phyloP scores from a whole-genome alignment of 192 early-diverging fungal genomes.

The Gigaspora rosea region DNA sequence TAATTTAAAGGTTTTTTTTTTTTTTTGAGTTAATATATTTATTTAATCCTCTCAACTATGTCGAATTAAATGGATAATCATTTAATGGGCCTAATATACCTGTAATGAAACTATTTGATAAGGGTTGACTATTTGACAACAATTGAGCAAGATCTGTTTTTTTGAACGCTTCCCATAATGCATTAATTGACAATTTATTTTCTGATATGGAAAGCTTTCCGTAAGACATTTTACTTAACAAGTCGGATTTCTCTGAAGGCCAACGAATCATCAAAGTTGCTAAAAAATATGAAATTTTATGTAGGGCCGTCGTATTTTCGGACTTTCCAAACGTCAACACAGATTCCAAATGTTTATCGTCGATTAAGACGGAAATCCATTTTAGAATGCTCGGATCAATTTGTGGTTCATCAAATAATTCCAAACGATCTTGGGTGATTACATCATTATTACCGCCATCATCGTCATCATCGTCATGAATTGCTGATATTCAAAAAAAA shows the following conservation, averaged over 20 bases:
- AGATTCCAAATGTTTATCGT: slow-evolving; percentile 42
- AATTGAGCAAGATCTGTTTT: background rate
- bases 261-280: slow-evolving; percentile 59
- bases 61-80: slow-evolving; percentile 37
- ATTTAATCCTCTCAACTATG: background rate
- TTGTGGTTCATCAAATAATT: background rate
- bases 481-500: slow-evolving; percentile 30
- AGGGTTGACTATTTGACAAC: slow-evolving; percentile 29
- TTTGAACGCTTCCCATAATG: slow-evolving; percentile 14
- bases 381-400: slow-evolving; percentile 42
- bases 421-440: background rate
- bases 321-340: slow-evolving; percentile 31
- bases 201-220: background rate
- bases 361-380: slow-evolving; percentile 45
- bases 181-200: background rate
- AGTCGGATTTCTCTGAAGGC: slow-evolving; percentile 52
- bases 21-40: slow-evolving; percentile 15
- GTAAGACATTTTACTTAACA: slow-evolving; percentile 55
- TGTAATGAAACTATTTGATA: slow-evolving; percentile 32
- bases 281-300: slow-evolving; percentile 51
- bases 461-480: slow-evolving; percentile 46
- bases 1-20: slow-evolving; percentile 24
- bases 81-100: slow-evolving; percentile 34
- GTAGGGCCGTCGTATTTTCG: slow-evolving; percentile 17
- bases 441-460: slow-evolving; percentile 25